A percentile compares a stretch with the other conserved stretches of the same genome.
Conservation (phyloP, 2,329 filamentous ascomycete species). For the Aspergillus fructus region DNA sequence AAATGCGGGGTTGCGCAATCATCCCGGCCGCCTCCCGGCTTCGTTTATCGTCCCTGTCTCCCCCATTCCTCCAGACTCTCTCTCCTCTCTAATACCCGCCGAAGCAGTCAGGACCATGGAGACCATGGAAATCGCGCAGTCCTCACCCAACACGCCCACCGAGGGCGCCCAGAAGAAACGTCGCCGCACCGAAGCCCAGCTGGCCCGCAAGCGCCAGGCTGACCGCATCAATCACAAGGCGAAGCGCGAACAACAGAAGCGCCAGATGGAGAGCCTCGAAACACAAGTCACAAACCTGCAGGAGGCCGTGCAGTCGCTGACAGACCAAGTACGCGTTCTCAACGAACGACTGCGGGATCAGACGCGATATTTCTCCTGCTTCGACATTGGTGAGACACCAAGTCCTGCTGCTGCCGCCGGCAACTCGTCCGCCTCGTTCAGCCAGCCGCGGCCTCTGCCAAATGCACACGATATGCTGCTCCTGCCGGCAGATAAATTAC, state of each 20-base stretch:
- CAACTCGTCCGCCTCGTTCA: neutral
- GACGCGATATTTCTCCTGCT: conserved; percentile 2
- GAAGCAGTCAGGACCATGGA: conserved; percentile 1
- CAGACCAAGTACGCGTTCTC: conserved; percentile 9
- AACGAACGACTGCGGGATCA: conserved; percentile 9
- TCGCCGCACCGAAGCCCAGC: conserved; percentile 13
- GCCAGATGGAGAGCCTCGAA: conserved; percentile 13
- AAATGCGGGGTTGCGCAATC: conserved; percentile 6
- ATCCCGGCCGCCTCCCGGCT: neutral
- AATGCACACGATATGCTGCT: conserved; percentile 11
- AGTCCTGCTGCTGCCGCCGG: neutral
- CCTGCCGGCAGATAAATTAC: conserved; percentile 6
- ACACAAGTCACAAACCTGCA: conserved; percentile 10
- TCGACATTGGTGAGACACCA: neutral
- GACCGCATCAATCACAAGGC: conserved; percentile 15
- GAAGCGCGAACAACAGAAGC: conserved; percentile 13
- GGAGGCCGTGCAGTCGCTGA: conserved; percentile 9
- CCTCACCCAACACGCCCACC: neutral
- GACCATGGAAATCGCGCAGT: neutral
- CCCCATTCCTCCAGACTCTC: neutral
- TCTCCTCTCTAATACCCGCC: neutral
- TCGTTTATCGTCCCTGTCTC: neutral
- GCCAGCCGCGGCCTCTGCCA: neutral
- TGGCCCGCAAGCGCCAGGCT: conserved; percentile 12
- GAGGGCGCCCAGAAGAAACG: conserved; percentile 11